These are phyloP conservation scores for Mucuna pruriens DNA, from an alignment of 306 rosid species.

Conservation along the genomic window DNA sequence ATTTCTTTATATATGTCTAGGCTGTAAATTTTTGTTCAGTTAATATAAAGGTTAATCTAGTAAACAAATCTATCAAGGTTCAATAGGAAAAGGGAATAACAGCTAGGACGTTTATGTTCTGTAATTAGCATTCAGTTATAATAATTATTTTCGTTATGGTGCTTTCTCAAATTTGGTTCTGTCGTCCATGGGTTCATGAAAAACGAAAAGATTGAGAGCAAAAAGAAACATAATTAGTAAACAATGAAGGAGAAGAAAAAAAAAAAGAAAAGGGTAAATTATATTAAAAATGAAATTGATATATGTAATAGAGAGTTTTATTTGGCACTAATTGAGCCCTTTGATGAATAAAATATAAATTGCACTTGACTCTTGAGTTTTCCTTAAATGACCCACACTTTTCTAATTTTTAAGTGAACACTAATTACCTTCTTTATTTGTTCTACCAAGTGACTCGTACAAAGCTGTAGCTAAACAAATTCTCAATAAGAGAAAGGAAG, in stretches of 20 bases:
- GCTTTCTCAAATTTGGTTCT: not conserved
- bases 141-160: not conserved
- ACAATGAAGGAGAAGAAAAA: not conserved
- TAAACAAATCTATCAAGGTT: conserved; percentile 1
- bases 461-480: no score
- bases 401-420: no score
- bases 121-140: conserved; percentile 34
- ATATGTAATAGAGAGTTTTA: not conserved
- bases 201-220: not conserved
- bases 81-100: conserved; percentile 20
- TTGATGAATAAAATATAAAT: no score
- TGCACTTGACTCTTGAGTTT: no score
- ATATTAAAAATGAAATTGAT: not conserved
- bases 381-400: no score
- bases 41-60: conserved; percentile 28
- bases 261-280: not conserved
- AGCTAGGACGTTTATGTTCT: not conserved
- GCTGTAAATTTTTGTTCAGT: conserved; percentile 37
- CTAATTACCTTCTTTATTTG: no score
- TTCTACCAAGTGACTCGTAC: no score
- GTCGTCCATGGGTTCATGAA: not conserved
- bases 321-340: not conserved
- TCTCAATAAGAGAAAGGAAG: no score
- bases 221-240: not conserved
- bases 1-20: not conserved